Percentiles rank a stretch among this genome's conserved stretches.
phyloP scores from a whole-genome alignment of 1,284 basidiomycete genomes.

The Golubevia sp. region DNA sequence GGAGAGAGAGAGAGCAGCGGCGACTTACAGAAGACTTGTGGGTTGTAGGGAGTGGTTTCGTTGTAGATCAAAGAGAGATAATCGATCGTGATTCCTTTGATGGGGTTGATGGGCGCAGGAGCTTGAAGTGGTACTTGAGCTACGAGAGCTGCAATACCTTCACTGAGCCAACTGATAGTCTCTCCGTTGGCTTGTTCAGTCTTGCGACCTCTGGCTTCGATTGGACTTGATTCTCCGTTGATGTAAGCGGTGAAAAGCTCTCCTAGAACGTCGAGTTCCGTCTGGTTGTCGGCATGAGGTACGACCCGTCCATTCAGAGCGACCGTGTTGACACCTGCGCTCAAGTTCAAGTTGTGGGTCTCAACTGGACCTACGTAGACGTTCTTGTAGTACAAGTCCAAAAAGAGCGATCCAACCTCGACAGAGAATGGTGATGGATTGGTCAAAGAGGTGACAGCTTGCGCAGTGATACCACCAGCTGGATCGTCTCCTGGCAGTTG shows the following conservation, averaged over 20 bases:
- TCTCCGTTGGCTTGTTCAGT: conserved; percentile 69
- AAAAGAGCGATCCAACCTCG: conserved; percentile 72
- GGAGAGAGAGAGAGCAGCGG: too few relatives aligned
- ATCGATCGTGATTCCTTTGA: conserved; percentile 72
- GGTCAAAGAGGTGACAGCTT: conserved; percentile 68
- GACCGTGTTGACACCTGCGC: conserved; percentile 68
- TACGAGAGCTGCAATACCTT: conserved; percentile 70
- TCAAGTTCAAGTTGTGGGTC: conserved; percentile 41
- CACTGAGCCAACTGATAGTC: conserved; percentile 72
- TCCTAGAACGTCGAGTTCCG: conserved; percentile 68
- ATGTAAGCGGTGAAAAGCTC: conserved; percentile 76
- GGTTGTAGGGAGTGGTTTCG: conserved; percentile 69
- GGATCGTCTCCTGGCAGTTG: conserved; percentile 75
- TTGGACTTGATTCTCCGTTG: conserved; percentile 70
- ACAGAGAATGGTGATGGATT: conserved; percentile 78
- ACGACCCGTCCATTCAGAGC: conserved; percentile 70
- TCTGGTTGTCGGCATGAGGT: conserved; percentile 66
- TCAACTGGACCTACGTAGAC: conserved; percentile 70
- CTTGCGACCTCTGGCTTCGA: conserved; percentile 68
- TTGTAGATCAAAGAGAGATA: conserved; percentile 70
- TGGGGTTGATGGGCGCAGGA: conserved; percentile 69
- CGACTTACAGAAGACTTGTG: conserved; percentile 68
- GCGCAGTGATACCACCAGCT: conserved; percentile 72
- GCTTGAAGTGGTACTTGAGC: conserved; percentile 71
- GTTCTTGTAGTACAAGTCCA: conserved; percentile 70